Evolutionary conservation across 2,329 filamentous ascomycete species (phyloP).

Genomic region (Claviceps maximensis): DNA sequence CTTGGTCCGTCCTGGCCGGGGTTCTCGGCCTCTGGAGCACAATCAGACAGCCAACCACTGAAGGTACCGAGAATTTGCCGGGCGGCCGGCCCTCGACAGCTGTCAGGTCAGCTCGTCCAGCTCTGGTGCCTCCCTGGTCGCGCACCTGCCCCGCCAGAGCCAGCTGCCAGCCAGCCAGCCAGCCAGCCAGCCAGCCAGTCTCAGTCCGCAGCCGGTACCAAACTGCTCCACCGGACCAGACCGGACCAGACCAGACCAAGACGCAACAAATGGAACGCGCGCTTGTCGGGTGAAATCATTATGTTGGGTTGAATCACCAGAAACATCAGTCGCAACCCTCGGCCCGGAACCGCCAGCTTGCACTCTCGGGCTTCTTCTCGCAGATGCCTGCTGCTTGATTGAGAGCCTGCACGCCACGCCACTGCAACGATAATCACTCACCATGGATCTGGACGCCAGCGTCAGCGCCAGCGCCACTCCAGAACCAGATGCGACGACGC

Average conservation of each 20-base stretch:
- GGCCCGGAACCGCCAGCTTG: background rate
- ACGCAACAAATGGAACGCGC: conserved; percentile 6
- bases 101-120: background rate
- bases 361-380: conserved; percentile 2
- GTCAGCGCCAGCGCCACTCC: conserved; percentile 17
- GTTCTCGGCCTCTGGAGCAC: too few species aligned
- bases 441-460: conserved; percentile 8
- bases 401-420: conserved; percentile 3
- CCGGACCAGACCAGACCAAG: too few species aligned
- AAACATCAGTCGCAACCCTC: conserved; percentile 5
- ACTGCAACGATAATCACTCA: conserved; percentile 8
- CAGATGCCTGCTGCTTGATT: conserved; percentile 10
- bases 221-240: conserved; percentile 3
- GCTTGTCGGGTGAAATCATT: background rate
- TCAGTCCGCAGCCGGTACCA: too few species aligned
- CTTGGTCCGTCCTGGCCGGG: too few species aligned
- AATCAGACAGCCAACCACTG: too few species aligned
- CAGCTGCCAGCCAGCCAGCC: background rate
- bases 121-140: background rate
- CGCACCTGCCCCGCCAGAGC: background rate
- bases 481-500: conserved; percentile 36
- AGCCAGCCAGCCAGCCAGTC: background rate
- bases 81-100: background rate
- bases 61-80: background rate
- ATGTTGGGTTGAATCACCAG: background rate